Percentiles rank a stretch among this genome's conserved stretches.
These are phyloP conservation scores for Miamiensis avidus DNA, from an alignment of 169 alveolate species.

Conservation along the genomic window DNA sequence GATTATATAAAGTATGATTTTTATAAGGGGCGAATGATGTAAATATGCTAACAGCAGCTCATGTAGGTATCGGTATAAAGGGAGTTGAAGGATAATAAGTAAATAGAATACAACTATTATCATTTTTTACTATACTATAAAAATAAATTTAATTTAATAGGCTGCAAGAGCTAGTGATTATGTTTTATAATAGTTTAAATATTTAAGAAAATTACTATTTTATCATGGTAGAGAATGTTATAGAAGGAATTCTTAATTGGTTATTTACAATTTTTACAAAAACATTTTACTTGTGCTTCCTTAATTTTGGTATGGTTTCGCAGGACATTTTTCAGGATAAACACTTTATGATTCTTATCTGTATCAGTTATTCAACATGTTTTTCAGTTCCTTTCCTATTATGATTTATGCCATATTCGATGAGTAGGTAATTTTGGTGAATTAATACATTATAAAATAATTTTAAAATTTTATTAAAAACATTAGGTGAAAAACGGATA, in stretches of 20 bases:
- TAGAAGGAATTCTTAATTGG: conserved; percentile 67
- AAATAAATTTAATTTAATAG: neutral
- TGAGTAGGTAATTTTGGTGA: conserved; percentile 27
- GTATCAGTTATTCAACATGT: conserved; percentile 65
- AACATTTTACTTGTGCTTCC: conserved; percentile 77
- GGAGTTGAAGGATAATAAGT: conserved; percentile 89
- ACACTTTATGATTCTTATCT: conserved; percentile 75
- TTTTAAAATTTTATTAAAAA: too few relatives aligned
- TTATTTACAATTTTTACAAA: conserved; percentile 78
- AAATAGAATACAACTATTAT: neutral
- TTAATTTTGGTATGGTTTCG: conserved; percentile 75
- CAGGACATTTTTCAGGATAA: conserved; percentile 68
- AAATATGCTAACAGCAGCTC: conserved; percentile 88
- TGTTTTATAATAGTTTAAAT: conserved; percentile 72
- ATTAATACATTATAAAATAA: too few relatives aligned
- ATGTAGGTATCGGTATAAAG: conserved; percentile 87
- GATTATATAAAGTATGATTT: too few relatives aligned
- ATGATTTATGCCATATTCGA: conserved; percentile 60
- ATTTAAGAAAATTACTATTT: conserved; percentile 64
- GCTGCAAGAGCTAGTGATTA: conserved; percentile 81
- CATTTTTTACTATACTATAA: too few relatives aligned
- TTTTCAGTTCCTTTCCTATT: conserved; percentile 78
- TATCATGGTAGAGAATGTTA: conserved; percentile 78
- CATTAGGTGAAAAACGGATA: neutral
- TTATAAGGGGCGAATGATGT: conserved; percentile 89